These are phyloP conservation scores for Penicillium ucsense DNA, from an alignment of 495 filamentous ascomycete species.

Conservation along the genomic window DNA sequence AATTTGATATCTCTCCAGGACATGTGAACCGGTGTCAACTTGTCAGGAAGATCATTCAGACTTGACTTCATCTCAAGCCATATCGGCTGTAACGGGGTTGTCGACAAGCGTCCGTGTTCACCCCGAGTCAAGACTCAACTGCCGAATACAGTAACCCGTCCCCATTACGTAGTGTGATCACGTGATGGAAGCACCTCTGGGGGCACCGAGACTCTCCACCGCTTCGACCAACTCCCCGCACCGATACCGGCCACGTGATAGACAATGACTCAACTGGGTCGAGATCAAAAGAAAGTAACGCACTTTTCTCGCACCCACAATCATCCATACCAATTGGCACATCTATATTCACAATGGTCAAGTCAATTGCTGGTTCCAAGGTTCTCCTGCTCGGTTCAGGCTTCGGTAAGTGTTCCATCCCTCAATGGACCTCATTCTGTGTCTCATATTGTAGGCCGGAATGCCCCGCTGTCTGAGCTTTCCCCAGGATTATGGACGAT, in stretches of 20 bases:
- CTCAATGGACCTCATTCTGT: neutral
- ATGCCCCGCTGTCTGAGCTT: constrained; percentile 21
- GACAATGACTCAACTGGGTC: constrained; percentile 12
- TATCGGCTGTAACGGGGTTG: no score
- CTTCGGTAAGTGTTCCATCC: constrained; percentile 41
- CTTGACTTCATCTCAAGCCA: no score
- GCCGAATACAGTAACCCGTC: no score
- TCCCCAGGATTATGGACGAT: constrained; percentile 5
- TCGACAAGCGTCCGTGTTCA: no score
- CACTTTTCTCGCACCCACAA: constrained; percentile 5
- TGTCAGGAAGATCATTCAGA: no score
- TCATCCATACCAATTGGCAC: constrained; percentile 1
- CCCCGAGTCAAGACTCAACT: no score
- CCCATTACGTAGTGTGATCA: no score
- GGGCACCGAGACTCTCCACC: neutral
- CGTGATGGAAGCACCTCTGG: no score
- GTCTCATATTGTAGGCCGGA: neutral
- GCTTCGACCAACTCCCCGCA: constrained; percentile 12
- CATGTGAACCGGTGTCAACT: no score
- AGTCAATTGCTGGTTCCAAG: constrained; percentile 37
- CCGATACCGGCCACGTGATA: constrained; percentile 21
- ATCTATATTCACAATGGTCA: constrained; percentile 24
- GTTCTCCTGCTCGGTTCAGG: constrained; percentile 70
- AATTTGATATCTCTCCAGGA: no score
- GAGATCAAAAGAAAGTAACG: neutral